Evolutionary conservation across 805 yeast genomes (phyloP).

Genomic region (Saccharomycopsis sp.): DNA sequence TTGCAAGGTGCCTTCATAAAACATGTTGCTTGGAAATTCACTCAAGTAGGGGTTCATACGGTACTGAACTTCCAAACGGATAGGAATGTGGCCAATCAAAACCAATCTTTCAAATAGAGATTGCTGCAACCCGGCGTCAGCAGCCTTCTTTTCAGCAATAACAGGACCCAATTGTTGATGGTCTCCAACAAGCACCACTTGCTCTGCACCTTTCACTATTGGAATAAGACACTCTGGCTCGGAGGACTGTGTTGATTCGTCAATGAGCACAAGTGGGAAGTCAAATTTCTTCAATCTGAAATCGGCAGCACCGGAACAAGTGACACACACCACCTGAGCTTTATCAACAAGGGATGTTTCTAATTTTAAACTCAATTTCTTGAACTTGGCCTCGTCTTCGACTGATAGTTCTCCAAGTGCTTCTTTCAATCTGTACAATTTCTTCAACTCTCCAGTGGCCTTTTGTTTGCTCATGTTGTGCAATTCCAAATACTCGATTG

Average conservation of each 20-base stretch:
- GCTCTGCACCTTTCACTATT: constrained; percentile 80
- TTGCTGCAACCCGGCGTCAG: constrained; percentile 77
- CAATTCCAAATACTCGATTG: constrained; percentile 49
- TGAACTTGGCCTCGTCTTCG: constrained; percentile 40
- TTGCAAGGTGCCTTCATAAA: constrained; percentile 85
- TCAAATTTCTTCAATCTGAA: constrained; percentile 42
- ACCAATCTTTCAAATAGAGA: constrained; percentile 84
- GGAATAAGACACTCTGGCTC: constrained; percentile 92
- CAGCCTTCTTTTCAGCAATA: constrained; percentile 69
- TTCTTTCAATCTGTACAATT: constrained; percentile 46
- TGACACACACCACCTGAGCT: constrained; percentile 78
- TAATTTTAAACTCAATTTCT: constrained; percentile 33
- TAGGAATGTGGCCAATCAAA: constrained; percentile 73
- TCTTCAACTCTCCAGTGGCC: constrained; percentile 50
- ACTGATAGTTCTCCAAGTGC: constrained; percentile 61
- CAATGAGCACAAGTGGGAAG: constrained; percentile 77
- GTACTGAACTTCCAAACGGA: constrained; percentile 83
- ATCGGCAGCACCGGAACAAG: constrained; percentile 92
- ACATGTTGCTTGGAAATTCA: constrained; percentile 85
- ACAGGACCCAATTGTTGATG: constrained; percentile 96
- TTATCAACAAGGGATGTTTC: constrained; percentile 43
- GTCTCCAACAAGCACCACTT: constrained; percentile 86
- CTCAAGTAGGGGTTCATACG: constrained; percentile 88
- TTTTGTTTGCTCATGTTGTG: constrained; percentile 40
- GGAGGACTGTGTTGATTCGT: constrained; percentile 89